These are phyloP conservation scores for Backusella luteola DNA, from an alignment of 192 early-diverging fungal species.

Conservation along the genomic window DNA sequence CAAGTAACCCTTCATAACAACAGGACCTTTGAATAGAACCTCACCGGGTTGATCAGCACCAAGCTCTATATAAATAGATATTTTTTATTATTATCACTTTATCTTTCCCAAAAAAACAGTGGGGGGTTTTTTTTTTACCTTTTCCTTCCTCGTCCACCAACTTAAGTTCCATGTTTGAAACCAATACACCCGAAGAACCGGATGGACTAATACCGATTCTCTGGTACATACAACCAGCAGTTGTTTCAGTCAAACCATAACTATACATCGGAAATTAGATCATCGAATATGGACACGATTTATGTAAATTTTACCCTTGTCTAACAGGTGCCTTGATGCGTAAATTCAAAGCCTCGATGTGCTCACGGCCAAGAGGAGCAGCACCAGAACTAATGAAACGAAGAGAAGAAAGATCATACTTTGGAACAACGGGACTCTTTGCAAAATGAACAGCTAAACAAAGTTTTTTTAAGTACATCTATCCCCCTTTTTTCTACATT, in stretches of 20 bases:
- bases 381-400: slow-evolving; percentile 68
- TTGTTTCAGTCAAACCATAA: slow-evolving; percentile 62
- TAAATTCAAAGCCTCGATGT: slow-evolving; percentile 50
- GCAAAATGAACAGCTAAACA: slow-evolving; percentile 60
- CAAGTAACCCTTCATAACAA: slow-evolving; percentile 53
- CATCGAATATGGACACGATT: neutral
- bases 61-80: slow-evolving; percentile 44
- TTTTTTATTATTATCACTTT: neutral
- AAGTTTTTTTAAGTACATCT: neutral
- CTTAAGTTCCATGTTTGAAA: slow-evolving; percentile 42
- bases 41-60: slow-evolving; percentile 47
- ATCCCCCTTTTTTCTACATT: neutral
- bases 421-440: slow-evolving; percentile 68
- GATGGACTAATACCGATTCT: neutral
- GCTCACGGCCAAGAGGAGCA: slow-evolving; percentile 74
- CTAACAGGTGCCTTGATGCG: slow-evolving; percentile 43
- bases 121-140: slow-evolving; percentile 12
- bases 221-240: slow-evolving; percentile 32
- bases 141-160: slow-evolving; percentile 48
- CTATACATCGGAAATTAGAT: neutral
- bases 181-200: slow-evolving; percentile 41
- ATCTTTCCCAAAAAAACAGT: too few relatives aligned
- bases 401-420: slow-evolving; percentile 74
- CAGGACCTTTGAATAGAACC: slow-evolving; percentile 43
- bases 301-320: slow-evolving; percentile 42